These are phyloP conservation scores for Ustilaginoidea virens DNA, from an alignment of 2,329 filamentous ascomycete species.

Conservation along the genomic window DNA sequence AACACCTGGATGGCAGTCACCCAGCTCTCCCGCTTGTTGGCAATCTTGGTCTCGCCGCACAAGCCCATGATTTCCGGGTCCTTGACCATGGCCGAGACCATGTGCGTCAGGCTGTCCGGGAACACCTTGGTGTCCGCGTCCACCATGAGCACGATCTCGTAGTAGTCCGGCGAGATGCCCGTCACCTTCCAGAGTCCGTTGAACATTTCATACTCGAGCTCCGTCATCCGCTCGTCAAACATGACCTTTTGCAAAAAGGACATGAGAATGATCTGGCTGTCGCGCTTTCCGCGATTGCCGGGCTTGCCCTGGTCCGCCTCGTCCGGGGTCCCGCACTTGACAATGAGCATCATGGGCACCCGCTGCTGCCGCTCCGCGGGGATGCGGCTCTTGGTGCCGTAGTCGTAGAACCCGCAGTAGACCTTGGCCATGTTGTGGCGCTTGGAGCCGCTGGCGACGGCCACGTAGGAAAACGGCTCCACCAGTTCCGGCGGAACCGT, in stretches of 20 bases:
- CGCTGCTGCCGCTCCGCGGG: slow-evolving; percentile 82
- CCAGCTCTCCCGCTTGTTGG: slow-evolving; percentile 91
- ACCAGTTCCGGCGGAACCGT: slow-evolving; percentile 69
- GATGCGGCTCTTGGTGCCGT: slow-evolving; percentile 66
- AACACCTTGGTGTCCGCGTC: slow-evolving; percentile 99
- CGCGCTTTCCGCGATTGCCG: slow-evolving; percentile 94
- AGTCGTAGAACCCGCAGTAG: slow-evolving; percentile 96
- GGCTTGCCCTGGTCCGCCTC: slow-evolving; percentile 73
- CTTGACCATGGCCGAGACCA: slow-evolving; percentile 98
- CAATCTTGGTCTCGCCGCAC: slow-evolving; percentile 98
- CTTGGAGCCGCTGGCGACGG: slow-evolving; percentile 88
- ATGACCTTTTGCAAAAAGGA: slow-evolving; percentile 99
- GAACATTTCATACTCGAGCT: slow-evolving; percentile 99
- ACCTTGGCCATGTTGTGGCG: slow-evolving; percentile 99
- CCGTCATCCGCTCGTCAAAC: slow-evolving; percentile 99
- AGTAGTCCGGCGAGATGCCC: slow-evolving; percentile 94
- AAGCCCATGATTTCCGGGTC: slow-evolving; percentile 98
- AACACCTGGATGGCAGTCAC: slow-evolving; percentile 98
- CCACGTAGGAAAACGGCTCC: slow-evolving; percentile 85
- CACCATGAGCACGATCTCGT: slow-evolving; percentile 96
- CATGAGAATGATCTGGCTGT: slow-evolving; percentile 98
- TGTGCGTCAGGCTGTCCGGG: slow-evolving; percentile 94
- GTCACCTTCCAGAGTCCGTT: slow-evolving; percentile 98
- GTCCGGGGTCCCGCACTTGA: slow-evolving; percentile 88
- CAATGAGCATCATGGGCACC: slow-evolving; percentile 91